phyloP scores from a whole-genome alignment of 2,329 filamentous ascomycete species.

The Aspergillus luchuensis region DNA sequence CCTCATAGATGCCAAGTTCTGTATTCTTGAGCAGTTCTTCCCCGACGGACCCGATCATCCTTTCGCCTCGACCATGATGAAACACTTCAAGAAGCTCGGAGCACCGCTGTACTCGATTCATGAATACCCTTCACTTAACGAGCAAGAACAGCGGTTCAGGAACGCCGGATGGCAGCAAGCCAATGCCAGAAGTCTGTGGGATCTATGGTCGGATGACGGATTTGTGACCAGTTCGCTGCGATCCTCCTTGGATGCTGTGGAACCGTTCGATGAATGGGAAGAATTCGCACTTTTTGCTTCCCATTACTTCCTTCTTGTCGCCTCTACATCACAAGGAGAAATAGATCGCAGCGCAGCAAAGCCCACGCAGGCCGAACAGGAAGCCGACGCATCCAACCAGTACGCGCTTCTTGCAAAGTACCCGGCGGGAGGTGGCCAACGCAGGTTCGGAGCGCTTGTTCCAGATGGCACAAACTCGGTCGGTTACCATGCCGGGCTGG shows the following conservation, averaged over 20 bases:
- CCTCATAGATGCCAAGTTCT: conserved; percentile 68
- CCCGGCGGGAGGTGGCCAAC: conserved; percentile 47
- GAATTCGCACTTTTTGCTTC: conserved; percentile 83
- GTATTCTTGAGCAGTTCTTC: conserved; percentile 81
- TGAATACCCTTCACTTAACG: conserved; percentile 65
- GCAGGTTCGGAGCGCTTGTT: conserved; percentile 64
- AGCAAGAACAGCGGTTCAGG: conserved; percentile 70
- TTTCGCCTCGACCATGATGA: conserved; percentile 83
- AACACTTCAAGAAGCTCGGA: conserved; percentile 77
- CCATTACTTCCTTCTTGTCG: conserved; percentile 80
- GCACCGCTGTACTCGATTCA: conserved; percentile 75
- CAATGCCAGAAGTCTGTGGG: conserved; percentile 72
- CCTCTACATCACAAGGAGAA: conserved; percentile 46
- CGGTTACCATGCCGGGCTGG: conserved; percentile 46
- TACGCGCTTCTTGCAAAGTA: conserved; percentile 27
- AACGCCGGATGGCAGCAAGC: conserved; percentile 68
- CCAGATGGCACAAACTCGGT: conserved; percentile 34
- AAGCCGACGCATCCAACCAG: conserved; percentile 13
- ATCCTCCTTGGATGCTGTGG: conserved; percentile 65
- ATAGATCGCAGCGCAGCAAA: background rate
- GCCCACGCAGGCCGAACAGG: background rate
- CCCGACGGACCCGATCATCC: conserved; percentile 77
- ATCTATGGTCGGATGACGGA: conserved; percentile 71
- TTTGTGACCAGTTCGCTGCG: conserved; percentile 67
- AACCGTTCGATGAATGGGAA: conserved; percentile 95